A percentile compares a stretch with the other conserved stretches of the same genome.
Conservation (phyloP, 768 basidiomycete genomes). For the Pleurotus pulmonarius region DNA sequence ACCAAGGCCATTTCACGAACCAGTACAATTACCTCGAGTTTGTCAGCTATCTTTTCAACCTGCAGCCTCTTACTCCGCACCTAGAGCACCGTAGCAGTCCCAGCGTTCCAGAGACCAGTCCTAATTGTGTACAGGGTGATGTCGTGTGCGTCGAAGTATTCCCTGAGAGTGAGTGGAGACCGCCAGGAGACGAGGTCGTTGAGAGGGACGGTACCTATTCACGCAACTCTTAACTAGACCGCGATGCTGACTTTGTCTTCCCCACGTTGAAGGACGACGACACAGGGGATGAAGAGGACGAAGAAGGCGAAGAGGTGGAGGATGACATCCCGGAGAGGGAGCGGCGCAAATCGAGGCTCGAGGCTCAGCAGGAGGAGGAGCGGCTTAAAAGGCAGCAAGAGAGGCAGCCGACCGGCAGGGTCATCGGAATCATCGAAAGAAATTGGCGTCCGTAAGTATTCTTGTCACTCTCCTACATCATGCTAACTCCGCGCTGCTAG, state of each 20-base stretch:
- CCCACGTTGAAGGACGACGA: constrained; percentile 86
- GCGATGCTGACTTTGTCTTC: constrained; percentile 20
- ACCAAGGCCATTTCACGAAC: constrained; percentile 94
- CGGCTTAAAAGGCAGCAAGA: constrained; percentile 37
- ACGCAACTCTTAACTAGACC: background rate
- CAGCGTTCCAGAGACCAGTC: constrained; percentile 67
- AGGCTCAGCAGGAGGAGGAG: constrained; percentile 30
- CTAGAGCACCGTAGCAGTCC: constrained; percentile 79
- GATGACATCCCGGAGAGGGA: constrained; percentile 19
- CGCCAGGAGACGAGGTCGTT: constrained; percentile 87
- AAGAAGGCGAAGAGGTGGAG: constrained; percentile 30
- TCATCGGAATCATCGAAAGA: constrained; percentile 91
- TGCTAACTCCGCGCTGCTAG: constrained; percentile 39
- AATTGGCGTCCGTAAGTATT: constrained; percentile 87
- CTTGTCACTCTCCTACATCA: too few relatives aligned
- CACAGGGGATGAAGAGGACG: constrained; percentile 68
- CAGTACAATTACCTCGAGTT: constrained; percentile 95
- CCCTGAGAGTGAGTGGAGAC: constrained; percentile 86
- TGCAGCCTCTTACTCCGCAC: background rate
- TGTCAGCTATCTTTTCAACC: background rate
- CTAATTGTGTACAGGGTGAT: constrained; percentile 90
- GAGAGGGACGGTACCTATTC: constrained; percentile 76
- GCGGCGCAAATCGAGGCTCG: constrained; percentile 37
- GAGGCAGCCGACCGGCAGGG: constrained; percentile 85
- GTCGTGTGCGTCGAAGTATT: constrained; percentile 89